Percentiles rank a stretch among this genome's conserved stretches.
These are phyloP conservation scores for Russula griseocarnosa DNA, from an alignment of 768 basidiomycete genomes.

Conservation along the genomic window DNA sequence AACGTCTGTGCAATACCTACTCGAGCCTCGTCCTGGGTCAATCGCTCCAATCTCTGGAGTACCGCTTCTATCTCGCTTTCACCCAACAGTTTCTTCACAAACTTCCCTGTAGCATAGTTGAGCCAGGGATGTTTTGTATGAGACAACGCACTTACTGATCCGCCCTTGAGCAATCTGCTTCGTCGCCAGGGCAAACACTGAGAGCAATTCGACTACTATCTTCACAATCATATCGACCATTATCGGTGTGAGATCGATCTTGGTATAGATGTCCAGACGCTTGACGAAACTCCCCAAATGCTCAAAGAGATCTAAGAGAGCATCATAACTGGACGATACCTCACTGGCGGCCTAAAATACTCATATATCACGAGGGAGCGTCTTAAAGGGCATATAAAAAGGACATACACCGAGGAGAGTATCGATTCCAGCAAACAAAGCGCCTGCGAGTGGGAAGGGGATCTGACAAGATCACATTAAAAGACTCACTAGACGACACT, in stretches of 20 bases:
- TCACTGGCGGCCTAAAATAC: not conserved
- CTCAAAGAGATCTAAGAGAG: not conserved
- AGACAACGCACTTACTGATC: not conserved
- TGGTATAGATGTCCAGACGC: not conserved
- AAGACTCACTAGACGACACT: no score
- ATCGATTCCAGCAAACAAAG: no score
- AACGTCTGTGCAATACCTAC: not conserved
- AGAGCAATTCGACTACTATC: not conserved
- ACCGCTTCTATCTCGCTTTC: not conserved
- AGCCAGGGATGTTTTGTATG: not conserved
- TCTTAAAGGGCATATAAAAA: no score
- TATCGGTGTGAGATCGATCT: not conserved
- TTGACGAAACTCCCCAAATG: not conserved
- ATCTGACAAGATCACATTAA: no score
- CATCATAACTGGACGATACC: not conserved
- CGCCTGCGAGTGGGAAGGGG: no score
- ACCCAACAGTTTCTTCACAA: not conserved
- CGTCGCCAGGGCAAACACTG: not conserved
- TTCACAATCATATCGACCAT: not conserved
- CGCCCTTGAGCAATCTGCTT: not conserved
- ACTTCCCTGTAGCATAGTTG: not conserved
- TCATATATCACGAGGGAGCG: no score
- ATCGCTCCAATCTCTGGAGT: not conserved
- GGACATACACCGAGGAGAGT: no score
- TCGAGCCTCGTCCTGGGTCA: constrained; percentile 9